Base-by-base conservation (phyloP, 805 yeast species). In the Wickerhamomyces ciferrii region DNA sequence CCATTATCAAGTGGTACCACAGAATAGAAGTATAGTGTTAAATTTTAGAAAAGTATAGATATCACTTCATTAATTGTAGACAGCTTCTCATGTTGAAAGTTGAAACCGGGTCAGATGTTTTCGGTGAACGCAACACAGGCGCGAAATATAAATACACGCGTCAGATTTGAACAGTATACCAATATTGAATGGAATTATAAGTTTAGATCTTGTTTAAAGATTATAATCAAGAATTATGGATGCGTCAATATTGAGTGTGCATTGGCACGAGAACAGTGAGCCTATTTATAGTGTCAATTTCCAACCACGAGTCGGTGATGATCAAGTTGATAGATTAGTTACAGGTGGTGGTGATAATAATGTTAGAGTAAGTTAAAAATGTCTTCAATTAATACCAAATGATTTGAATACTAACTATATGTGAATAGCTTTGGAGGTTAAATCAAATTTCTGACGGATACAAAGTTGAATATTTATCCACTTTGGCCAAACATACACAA, bases 291-390 rank as follows among this genome's bases (percentile, higher is more conserved):
- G 83, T 18, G 74, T 82, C 2, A 77, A 78, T 48, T 79, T 83
- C 60, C 91, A 85, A 59, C 82, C 82, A 1, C 52, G 54, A 36
- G 36, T 38, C 8, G 35, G 49, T 11, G 54, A 58, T 21, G 40
- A 45, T 11, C 27, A 53, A 20, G 59, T 75, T 0, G 55, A 59
- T 10, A 74, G 95, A 43, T 67, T 92, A 32, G 92, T 84, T 4
- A 92, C 98, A 0, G 96, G 89, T 0, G 98, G 98, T 21, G 97
- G 97, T 38, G 99, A 94, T 64, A 87, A 85, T 61, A 87, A 87
- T 55, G 84, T 89, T n/a, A 72, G 97, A 43, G 66, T 79, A 25
- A 54, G 45, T 50, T n/a, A n/a, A n/a, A n/a, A n/a, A 62, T 49
- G 58, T 27, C 11, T 52, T 39, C 14, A 13, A 17, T 24, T 15